phyloP scores from a whole-genome alignment of 768 basidiomycete genomes.

The Amanita rubescens region DNA sequence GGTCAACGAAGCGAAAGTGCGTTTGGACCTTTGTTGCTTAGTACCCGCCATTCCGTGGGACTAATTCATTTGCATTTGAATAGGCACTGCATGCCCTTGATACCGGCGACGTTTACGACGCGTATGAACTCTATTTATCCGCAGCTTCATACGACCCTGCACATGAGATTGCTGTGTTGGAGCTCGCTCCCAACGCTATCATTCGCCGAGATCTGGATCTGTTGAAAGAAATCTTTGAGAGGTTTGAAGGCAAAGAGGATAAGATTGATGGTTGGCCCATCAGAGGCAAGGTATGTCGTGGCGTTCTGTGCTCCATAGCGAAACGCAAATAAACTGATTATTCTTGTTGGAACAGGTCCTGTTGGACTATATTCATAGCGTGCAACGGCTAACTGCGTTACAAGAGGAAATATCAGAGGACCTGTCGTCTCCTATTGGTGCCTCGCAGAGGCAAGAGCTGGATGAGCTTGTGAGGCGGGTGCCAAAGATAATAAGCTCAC shows the following conservation, averaged over 20 bases:
- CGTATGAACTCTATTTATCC: slow-evolving; percentile 69
- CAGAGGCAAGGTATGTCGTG: slow-evolving; percentile 71
- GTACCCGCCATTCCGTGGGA: not conserved
- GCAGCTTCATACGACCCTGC: slow-evolving; percentile 68
- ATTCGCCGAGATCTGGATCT: slow-evolving; percentile 59
- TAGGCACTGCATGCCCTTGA: slow-evolving; percentile 65
- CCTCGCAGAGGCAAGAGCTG: slow-evolving; percentile 41
- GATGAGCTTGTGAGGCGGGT: slow-evolving; percentile 53
- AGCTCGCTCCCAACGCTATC: slow-evolving; percentile 84
- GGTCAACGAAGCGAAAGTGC: slow-evolving; percentile 87
- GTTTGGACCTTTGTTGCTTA: slow-evolving; percentile 1
- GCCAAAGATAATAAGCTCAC: slow-evolving; percentile 56
- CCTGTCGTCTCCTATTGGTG: slow-evolving; percentile 32
- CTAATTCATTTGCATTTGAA: not conserved
- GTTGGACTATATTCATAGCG: slow-evolving; percentile 63
- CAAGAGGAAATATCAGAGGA: slow-evolving; percentile 36
- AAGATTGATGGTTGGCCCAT: slow-evolving; percentile 70
- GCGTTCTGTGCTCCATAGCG: slow-evolving; percentile 9
- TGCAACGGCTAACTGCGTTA: slow-evolving; percentile 53
- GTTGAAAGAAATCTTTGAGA: slow-evolving; percentile 59
- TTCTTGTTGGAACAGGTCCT: slow-evolving; percentile 38
- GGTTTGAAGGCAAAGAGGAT: slow-evolving; percentile 44
- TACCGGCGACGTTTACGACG: slow-evolving; percentile 55
- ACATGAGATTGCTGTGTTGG: slow-evolving; percentile 77
- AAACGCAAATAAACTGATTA: not conserved